Base-by-base conservation (phyloP, 192 early-diverging fungal genomes). In the Globomyces pollinis-pini region DNA sequence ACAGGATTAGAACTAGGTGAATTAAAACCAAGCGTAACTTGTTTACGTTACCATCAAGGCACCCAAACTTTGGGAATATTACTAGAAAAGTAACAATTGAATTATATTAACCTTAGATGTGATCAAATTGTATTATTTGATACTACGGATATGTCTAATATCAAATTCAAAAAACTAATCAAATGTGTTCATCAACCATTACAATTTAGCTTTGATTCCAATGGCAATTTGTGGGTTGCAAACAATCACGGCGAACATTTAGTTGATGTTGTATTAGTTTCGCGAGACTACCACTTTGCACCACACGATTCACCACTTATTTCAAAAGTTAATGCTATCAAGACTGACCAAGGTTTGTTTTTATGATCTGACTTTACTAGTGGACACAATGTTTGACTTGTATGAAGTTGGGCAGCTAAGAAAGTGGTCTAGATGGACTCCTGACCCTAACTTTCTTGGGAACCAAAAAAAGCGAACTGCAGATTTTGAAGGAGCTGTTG, bases 41-140 rank as follows among this genome's bases (percentile, higher is more conserved):
- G 73, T 3, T 69, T 78, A 29, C 28, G 65, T 13, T 70, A 66
- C 57, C 70, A 68, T 44, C 31, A 63, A 0, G 12, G 20, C 31
- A 73, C 60, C 42, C 57, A 59, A 9, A 66, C 71, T 24, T 66
- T 81, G 34, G 81, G 69, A n/a, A 63, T 77, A 4, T 44, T 74
- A 20, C 45, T 47, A 26, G 44, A 47, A 47, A 47, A 47, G 44
- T 47, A 47, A 3, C n/a, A n/a, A n/a, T n/a, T n/a, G n/a, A n/a
- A 26, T 24, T 2, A 24, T 9, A 15, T 24, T 47, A 47, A 47
- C 23, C 3, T 2, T 4, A 42, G 44, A 13, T 4, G 21, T 20
- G 28, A 47, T 26, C 28, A 47, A 26, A 47, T 47, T n/a, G 1
- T 47, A 13, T 4, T 47, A 9, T 47, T 47, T 47, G 44, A 47